These are phyloP conservation scores for Ambrosiella cleistominuta DNA, from an alignment of 2,329 filamentous ascomycete species.

Conservation along the genomic window DNA sequence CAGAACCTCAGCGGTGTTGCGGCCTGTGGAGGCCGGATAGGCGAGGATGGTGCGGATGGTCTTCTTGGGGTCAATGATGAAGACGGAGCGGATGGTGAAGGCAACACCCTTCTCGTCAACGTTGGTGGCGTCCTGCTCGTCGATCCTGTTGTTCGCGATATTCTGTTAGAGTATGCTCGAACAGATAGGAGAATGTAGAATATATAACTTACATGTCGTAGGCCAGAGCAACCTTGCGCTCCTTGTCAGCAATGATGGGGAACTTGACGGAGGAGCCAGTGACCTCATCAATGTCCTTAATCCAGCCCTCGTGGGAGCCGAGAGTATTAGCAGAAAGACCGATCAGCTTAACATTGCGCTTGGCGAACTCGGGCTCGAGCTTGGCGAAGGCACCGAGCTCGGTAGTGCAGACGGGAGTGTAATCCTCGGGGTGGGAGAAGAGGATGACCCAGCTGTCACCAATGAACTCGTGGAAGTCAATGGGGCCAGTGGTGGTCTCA, in stretches of 20 bases:
- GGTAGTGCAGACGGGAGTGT: conserved; percentile 89
- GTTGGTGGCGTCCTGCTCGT: conserved; percentile 67
- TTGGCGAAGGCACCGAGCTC: conserved; percentile 88
- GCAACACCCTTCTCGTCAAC: conserved; percentile 69
- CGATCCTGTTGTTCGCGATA: conserved; percentile 34
- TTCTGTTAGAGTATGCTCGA: conserved; percentile 5
- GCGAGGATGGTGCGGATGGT: conserved; percentile 82
- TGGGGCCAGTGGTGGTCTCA: conserved; percentile 59
- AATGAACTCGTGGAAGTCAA: conserved; percentile 71
- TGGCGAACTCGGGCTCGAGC: conserved; percentile 71
- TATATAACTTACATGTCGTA: conserved; percentile 52
- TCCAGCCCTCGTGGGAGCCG: conserved; percentile 71
- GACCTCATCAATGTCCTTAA: conserved; percentile 73
- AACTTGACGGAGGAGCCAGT: conserved; percentile 52
- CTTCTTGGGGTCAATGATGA: conserved; percentile 87
- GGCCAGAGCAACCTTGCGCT: conserved; percentile 54
- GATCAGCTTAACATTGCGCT: conserved; percentile 78
- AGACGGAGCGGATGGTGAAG: conserved; percentile 88
- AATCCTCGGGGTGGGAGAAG: conserved; percentile 78
- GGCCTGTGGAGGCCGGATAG: conserved; percentile 81
- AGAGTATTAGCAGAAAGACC: conserved; percentile 78
- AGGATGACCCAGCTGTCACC: conserved; percentile 65
- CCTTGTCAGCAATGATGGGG: conserved; percentile 68
- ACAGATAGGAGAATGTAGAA: neutral
- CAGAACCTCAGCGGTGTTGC: conserved; percentile 64